phyloP scores from a whole-genome alignment of 1,284 basidiomycete species.

The Cystobasidiaceae sp. region DNA sequence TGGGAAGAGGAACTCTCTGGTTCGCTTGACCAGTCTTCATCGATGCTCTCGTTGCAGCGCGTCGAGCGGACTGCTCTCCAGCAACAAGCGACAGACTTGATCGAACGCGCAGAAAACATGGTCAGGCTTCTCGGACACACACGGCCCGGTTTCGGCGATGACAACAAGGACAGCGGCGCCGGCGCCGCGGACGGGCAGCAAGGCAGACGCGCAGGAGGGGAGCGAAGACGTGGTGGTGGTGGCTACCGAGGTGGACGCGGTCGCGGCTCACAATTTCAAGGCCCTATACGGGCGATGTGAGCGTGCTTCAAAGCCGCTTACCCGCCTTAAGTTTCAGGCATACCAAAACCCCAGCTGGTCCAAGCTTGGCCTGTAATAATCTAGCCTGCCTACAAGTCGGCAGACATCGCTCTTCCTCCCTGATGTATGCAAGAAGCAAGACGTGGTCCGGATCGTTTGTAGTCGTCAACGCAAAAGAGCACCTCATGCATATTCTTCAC shows the following conservation, averaged over 20 bases:
- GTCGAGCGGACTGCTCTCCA: conserved; percentile 28
- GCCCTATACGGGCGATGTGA: conserved; percentile 30
- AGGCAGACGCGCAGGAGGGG: conserved; percentile 7
- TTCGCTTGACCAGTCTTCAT: conserved; percentile 81
- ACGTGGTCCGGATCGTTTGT: no score
- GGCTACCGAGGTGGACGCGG: conserved; percentile 18
- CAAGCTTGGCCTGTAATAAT: neutral
- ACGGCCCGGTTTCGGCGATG: conserved; percentile 17
- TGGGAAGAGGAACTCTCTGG: conserved; percentile 95
- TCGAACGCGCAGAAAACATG: conserved; percentile 32
- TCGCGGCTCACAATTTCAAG: conserved; percentile 9
- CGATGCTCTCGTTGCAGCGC: conserved; percentile 79
- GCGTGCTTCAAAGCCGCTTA: neutral
- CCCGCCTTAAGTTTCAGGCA: neutral
- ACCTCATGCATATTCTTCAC: no score
- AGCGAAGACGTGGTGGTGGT: conserved; percentile 13
- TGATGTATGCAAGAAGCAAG: no score
- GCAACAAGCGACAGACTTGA: conserved; percentile 31
- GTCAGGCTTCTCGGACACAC: conserved; percentile 28
- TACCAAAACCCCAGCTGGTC: neutral
- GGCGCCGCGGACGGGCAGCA: conserved; percentile 14
- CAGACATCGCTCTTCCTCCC: no score
- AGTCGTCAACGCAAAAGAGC: no score
- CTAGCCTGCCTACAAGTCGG: no score
- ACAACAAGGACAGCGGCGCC: conserved; percentile 6